phyloP scores from a whole-genome alignment of 768 basidiomycete genomes.

The Tricholomella constricta region DNA sequence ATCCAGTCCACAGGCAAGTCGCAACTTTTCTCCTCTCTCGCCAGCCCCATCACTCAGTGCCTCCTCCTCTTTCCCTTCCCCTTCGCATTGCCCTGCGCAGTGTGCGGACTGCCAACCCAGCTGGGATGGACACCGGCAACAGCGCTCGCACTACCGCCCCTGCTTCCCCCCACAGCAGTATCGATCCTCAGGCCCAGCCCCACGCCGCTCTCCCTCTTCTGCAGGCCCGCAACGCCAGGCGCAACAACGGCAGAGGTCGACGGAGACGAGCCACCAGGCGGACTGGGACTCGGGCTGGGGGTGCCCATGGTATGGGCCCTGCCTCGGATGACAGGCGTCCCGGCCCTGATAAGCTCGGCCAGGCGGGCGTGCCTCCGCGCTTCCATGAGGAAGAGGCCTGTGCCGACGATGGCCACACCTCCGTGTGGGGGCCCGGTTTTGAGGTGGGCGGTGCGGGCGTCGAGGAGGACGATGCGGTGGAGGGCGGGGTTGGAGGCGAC shows the following conservation, averaged over 20 bases:
- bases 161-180: background rate
- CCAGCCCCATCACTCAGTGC: too few relatives aligned
- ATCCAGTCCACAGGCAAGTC: too few relatives aligned
- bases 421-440: background rate
- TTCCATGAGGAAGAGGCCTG: slow-evolving; percentile 59
- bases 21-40: too few relatives aligned
- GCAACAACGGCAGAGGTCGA: background rate
- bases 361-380: slow-evolving; percentile 54
- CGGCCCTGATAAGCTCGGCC: slow-evolving; percentile 53
- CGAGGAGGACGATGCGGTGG: slow-evolving; percentile 43
- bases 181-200: slow-evolving; percentile 15
- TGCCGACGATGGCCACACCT: slow-evolving; percentile 24
- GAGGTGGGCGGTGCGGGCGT: slow-evolving; percentile 25
- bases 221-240: background rate
- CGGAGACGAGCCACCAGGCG: background rate
- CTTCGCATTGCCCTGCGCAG: background rate
- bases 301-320: slow-evolving; percentile 26
- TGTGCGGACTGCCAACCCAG: background rate
- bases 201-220: background rate
- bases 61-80: background rate
- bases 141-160: background rate
- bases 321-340: slow-evolving; percentile 37
- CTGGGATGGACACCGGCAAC: background rate
- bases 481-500: slow-evolving; percentile 51
- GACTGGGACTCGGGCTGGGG: background rate